Conservation (phyloP, 768 basidiomycete genomes). For the Macrocybe gigantea region DNA sequence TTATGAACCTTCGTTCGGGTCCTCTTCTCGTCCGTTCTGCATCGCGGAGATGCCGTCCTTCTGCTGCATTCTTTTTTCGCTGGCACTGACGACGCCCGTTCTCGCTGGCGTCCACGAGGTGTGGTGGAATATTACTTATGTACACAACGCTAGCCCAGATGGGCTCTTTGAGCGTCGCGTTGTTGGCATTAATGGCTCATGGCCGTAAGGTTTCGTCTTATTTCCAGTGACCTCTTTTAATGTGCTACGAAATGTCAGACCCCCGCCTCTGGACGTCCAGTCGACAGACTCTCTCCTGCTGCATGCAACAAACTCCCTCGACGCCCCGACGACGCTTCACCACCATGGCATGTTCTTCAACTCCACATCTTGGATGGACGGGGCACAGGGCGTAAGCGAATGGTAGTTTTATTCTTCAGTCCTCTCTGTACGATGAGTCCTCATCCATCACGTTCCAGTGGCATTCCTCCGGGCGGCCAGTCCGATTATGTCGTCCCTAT, state of each 20-base stretch:
- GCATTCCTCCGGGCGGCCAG: slow-evolving; percentile 67
- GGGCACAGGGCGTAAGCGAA: slow-evolving; percentile 76
- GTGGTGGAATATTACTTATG: slow-evolving; percentile 93
- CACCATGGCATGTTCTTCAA: slow-evolving; percentile 98
- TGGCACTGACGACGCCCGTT: slow-evolving; percentile 30
- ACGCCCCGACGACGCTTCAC: slow-evolving; percentile 67
- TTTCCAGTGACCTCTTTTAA: neutral
- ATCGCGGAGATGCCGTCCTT: slow-evolving; percentile 13
- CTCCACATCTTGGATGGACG: slow-evolving; percentile 82
- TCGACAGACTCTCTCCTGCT: slow-evolving; percentile 69
- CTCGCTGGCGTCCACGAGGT: slow-evolving; percentile 64
- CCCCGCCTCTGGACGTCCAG: slow-evolving; percentile 73
- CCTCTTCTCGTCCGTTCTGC: slow-evolving; percentile 8
- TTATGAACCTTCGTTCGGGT: slow-evolving; percentile 2
- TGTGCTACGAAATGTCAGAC: slow-evolving; percentile 35
- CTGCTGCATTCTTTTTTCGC: slow-evolving; percentile 23
- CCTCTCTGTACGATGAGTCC: neutral
- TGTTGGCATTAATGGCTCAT: slow-evolving; percentile 86
- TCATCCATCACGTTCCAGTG: slow-evolving; percentile 31
- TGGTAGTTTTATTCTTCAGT: slow-evolving; percentile 44
- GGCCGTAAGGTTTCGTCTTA: slow-evolving; percentile 64
- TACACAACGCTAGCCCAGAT: slow-evolving; percentile 76
- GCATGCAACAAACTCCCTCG: slow-evolving; percentile 71
- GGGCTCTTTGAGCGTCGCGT: slow-evolving; percentile 70
- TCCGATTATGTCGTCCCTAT: slow-evolving; percentile 75